Evolutionary conservation across 2,329 filamentous ascomycete genomes (phyloP), one percentile per base, ranked within the genome.

Genomic region (Rhinocladiella similis): DNA sequence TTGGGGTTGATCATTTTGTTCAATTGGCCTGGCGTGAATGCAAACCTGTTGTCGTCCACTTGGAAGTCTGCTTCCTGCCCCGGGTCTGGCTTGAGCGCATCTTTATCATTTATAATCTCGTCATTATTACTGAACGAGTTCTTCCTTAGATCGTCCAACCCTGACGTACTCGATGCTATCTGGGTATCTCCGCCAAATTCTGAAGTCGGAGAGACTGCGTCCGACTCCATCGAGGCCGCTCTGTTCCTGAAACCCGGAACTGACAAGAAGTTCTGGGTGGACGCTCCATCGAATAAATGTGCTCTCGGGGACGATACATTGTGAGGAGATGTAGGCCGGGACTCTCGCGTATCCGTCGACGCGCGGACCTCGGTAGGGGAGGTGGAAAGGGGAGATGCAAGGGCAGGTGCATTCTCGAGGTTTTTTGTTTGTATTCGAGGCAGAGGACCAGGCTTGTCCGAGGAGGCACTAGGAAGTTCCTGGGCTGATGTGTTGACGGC

Each of bases 1-100:
- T 94, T 94, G 0, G 90, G 89, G 62, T 92, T 92, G 50, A 91
- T 77, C 5, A 94, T 75, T 73, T 93, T 93, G 60, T 83, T 85
- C 65, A 90, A 74, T 64, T 89, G 88, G 20, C 89, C 89, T 10
- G 86, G 86, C 0, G 85, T 82, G 66, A 86, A 91, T 7, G 87
- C 88, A 65, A 91, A 91, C 43, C 80, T 83, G 70, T 89, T 90
- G 65, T 87, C 77, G 46, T 84, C 77, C 14, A 86, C 81, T 42
- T 82, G 67, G 65, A 90, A 93, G 61, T 89, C 85, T 16, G 76
- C 80, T 70, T 91, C 88, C 1, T 83, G 87, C 5, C 86, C 87
- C 1, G 85, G 87, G 67, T 92, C 88, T 0, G 89, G 86, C 18
- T 77, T 80, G 10, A 90, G 73, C 0, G 87, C 84, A 56, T 87